Percentiles rank a stretch among this genome's conserved stretches.
phyloP scores from a whole-genome alignment of 768 basidiomycete genomes.

The Lactifluus pinguis region DNA sequence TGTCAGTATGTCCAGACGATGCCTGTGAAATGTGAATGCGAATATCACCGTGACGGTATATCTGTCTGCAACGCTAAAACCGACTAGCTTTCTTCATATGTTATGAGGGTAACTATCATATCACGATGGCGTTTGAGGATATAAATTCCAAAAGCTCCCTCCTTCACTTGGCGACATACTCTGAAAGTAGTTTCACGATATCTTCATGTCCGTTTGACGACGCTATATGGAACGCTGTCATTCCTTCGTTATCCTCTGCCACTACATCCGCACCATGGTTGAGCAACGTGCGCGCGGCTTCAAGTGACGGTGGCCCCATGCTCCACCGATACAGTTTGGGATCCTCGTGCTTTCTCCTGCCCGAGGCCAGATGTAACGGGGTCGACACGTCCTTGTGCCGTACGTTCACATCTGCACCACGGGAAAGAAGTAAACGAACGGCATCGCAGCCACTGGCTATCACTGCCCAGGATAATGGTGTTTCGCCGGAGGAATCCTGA shows the following conservation, averaged over 20 bases:
- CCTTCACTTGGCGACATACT: neutral
- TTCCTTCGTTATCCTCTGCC: neutral
- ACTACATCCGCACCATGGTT: neutral
- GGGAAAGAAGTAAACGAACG: neutral
- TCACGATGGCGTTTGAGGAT: neutral
- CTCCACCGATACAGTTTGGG: too few relatives aligned
- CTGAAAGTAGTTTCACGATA: neutral
- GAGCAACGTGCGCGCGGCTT: neutral
- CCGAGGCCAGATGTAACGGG: neutral
- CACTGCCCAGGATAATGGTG: neutral
- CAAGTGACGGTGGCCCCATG: neutral
- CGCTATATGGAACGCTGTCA: neutral
- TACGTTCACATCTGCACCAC: neutral
- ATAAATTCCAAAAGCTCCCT: neutral
- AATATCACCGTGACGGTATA: too few relatives aligned
- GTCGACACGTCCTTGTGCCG: neutral
- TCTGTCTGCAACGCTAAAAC: too few relatives aligned
- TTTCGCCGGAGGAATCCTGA: conserved; percentile 19
- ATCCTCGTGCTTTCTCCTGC: neutral
- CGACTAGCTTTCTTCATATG: too few relatives aligned
- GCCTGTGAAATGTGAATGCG: too few relatives aligned
- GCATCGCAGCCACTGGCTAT: rapidly evolving
- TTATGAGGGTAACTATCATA: too few relatives aligned
- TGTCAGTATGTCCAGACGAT: too few relatives aligned
- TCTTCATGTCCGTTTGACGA: neutral